Base-by-base conservation (phyloP, 306 rosid genomes). In the Argentina anserina region DNA sequence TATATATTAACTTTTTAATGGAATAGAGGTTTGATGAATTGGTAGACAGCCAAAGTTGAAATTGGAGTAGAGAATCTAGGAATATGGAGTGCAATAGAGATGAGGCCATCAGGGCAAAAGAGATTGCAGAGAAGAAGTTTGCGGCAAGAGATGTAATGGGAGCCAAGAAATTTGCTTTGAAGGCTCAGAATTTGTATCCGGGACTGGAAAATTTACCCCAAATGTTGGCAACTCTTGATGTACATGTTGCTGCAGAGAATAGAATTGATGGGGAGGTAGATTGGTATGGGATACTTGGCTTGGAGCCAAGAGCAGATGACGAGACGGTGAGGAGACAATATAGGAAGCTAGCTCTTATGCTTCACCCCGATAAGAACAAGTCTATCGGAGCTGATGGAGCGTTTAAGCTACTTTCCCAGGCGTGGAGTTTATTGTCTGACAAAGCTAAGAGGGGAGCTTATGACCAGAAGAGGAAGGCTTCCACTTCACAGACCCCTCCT, bases 41-140 rank as follows among this genome's bases (percentile, higher is more conserved):
- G n/a, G n/a, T n/a, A n/a, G n/a, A n/a, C n/a, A n/a, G n/a, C n/a
- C n/a, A n/a, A n/a, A n/a, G n/a, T n/a, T n/a, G n/a, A n/a, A n/a
- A n/a, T n/a, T n/a, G n/a, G n/a, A n/a, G n/a, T n/a, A n/a, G n/a
- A n/a, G n/a, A n/a, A n/a, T n/a, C n/a, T n/a, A n/a, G n/a, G n/a
- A n/a, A n/a, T 79, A 94, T 94, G 98, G 98, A 94, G 75, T 94
- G 98, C 81, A 94, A 94, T 79, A 86, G 81, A 86, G 98, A 91
- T 33, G 97, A 94, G 89, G 98, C 97, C 31, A 70, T 71, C 70
- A 85, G 93, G 78, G 96, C 98, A 7, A 91, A 86, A 80, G 92
- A 79, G 85, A 80, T 91, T 28, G 95, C 98, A 1, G 97, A 89
- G 86, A 87, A 78, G 85, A 94, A 89, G 86, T 88, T 94, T 68